A percentile compares a stretch with the other conserved stretches of the same genome.
Evolutionary conservation across 257 asterid species (phyloP).

Genomic region (Nicotiana paniculata): DNA sequence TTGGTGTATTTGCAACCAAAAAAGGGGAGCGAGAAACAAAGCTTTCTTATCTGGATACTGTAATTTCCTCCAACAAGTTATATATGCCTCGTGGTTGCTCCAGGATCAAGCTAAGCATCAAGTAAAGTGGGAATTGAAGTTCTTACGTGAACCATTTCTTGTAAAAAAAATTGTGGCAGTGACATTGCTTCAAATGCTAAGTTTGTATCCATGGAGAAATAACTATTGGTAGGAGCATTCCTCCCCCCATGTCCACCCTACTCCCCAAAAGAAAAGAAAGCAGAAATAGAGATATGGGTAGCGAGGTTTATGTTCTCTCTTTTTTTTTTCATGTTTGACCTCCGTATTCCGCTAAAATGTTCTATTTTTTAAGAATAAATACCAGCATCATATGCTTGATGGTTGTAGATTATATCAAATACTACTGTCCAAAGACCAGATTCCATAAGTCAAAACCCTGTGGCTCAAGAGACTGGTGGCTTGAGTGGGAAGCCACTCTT

Average conservation of each 20-base stretch:
- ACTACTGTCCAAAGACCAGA: slow-evolving; percentile 90
- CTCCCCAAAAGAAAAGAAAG: background rate
- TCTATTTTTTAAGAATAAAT: background rate
- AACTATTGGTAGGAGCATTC: background rate
- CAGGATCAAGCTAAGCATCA: background rate
- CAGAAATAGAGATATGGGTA: background rate
- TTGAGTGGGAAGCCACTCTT: slow-evolving; percentile 91
- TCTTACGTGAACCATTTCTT: background rate
- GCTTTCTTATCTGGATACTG: background rate
- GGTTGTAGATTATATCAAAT: slow-evolving; percentile 76
- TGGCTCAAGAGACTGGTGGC: slow-evolving; percentile 83
- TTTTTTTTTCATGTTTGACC: background rate
- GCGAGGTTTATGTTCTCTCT: background rate
- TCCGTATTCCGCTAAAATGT: background rate
- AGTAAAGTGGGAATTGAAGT: background rate
- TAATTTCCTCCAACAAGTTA: background rate
- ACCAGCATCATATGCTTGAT: background rate
- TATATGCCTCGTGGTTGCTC: background rate
- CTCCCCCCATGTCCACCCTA: background rate
- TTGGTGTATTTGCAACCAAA: background rate
- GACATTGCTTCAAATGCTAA: background rate
- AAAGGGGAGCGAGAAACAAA: too few relatives aligned
- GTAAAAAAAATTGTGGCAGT: background rate
- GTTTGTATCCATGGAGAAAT: background rate
- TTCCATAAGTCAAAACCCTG: slow-evolving; percentile 46